phyloP scores from a whole-genome alignment of 2,329 filamentous ascomycete genomes.

The Colletotrichum abscissum region DNA sequence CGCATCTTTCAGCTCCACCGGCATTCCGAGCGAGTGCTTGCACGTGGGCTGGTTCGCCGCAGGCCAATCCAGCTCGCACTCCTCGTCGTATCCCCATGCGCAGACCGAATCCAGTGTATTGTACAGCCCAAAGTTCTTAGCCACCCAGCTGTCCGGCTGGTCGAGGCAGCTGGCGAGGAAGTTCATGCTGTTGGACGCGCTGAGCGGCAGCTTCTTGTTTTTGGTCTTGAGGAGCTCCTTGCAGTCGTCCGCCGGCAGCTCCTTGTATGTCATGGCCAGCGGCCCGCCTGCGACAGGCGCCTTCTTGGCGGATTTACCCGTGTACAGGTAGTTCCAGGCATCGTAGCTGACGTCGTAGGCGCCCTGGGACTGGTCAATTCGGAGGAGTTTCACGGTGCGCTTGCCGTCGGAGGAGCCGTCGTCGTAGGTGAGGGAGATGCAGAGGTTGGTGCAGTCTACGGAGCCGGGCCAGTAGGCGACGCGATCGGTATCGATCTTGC shows the following conservation, averaged over 20 bases:
- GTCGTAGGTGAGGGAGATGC: conserved; percentile 47
- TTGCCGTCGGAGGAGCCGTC: conserved; percentile 35
- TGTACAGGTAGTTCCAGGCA: conserved; percentile 62
- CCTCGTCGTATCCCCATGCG: conserved; percentile 57
- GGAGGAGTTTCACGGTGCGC: conserved; percentile 40
- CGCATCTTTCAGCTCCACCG: conserved; percentile 45
- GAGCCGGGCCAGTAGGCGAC: conserved; percentile 62
- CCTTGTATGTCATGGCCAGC: conserved; percentile 58
- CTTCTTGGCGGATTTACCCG: conserved; percentile 55
- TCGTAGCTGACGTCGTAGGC: conserved; percentile 64
- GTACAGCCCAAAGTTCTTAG: conserved; percentile 58
- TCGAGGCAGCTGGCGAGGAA: conserved; percentile 59
- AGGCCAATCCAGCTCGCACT: conserved; percentile 56
- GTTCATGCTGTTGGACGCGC: conserved; percentile 65
- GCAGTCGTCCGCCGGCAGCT: conserved; percentile 59
- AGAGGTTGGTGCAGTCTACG: conserved; percentile 58
- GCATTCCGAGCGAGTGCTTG: conserved; percentile 52
- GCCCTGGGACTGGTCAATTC: conserved; percentile 45
- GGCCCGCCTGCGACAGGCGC: conserved; percentile 60
- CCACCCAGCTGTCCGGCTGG: conserved; percentile 56
- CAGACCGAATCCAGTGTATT: conserved; percentile 64
- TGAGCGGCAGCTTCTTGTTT: conserved; percentile 51
- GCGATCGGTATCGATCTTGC: conserved; percentile 63
- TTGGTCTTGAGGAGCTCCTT: conserved; percentile 58
- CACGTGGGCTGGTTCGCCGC: conserved; percentile 58